These are phyloP conservation scores for Pleurotus citrinopileatus DNA, from an alignment of 768 basidiomycete species.

Conservation along the genomic window DNA sequence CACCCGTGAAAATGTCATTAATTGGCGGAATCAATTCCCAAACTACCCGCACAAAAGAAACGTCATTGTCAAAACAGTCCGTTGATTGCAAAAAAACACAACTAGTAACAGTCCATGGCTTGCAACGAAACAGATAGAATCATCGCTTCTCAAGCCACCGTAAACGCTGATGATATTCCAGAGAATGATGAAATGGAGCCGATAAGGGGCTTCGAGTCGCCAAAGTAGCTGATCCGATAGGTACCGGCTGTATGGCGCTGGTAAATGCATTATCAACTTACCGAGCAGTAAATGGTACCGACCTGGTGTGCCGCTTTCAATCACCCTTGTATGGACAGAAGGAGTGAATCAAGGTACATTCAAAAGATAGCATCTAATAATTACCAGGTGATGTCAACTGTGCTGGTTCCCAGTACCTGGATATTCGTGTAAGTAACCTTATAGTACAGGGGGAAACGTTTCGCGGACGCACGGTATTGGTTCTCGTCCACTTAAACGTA, in stretches of 20 bases:
- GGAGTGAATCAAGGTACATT: constrained; percentile 13
- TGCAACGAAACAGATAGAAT: too few species aligned
- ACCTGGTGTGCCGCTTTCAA: constrained; percentile 60
- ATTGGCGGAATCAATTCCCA: too few species aligned
- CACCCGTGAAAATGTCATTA: background rate
- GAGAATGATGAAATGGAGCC: constrained; percentile 64
- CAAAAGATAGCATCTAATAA: constrained; percentile 14
- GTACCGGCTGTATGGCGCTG: constrained; percentile 49
- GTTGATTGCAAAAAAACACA: background rate
- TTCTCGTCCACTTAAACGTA: constrained; percentile 60
- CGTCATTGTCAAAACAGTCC: too few species aligned
- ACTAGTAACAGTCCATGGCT: background rate
- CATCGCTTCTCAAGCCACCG: constrained; percentile 48
- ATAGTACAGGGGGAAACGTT: constrained; percentile 2
- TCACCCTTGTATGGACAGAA: constrained; percentile 42
- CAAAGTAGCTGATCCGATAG: constrained; percentile 70
- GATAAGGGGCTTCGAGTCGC: constrained; percentile 70
- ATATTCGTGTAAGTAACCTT: constrained; percentile 4
- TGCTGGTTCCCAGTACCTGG: constrained; percentile 58
- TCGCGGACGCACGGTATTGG: constrained; percentile 41
- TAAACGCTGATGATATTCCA: constrained; percentile 62
- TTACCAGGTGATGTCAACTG: constrained; percentile 67
- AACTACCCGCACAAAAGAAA: too few species aligned
- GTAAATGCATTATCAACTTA: background rate
- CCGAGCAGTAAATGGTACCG: constrained; percentile 18